These are phyloP conservation scores for Postia placenta DNA, from an alignment of 768 basidiomycete genomes.

Conservation along the genomic window DNA sequence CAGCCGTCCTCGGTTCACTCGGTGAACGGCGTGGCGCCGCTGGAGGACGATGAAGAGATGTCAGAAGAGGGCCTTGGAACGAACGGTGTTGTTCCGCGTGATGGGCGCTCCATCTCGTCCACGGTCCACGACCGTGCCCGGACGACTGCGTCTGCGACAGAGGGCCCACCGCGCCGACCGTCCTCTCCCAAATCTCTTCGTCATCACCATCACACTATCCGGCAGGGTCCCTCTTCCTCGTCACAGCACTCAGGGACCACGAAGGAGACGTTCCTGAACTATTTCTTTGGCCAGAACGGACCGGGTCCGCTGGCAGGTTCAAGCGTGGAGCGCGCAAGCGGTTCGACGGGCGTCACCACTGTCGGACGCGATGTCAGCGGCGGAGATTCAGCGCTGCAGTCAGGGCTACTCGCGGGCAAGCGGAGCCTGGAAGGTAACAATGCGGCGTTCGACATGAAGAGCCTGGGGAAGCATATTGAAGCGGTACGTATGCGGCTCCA, in stretches of 20 bases:
- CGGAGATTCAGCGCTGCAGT: slow-evolving; percentile 41
- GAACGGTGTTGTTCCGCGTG: slow-evolving; percentile 49
- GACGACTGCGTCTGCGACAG: slow-evolving; percentile 28
- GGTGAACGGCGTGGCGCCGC: slow-evolving; percentile 44
- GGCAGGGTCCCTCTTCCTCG: slow-evolving; percentile 6
- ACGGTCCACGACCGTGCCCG: slow-evolving; percentile 72
- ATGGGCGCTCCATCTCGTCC: slow-evolving; percentile 69
- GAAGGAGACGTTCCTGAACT: slow-evolving; percentile 91
- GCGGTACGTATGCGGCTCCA: slow-evolving; percentile 57
- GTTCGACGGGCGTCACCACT: slow-evolving; percentile 35
- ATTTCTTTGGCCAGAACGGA: slow-evolving; percentile 94
- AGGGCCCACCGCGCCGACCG: slow-evolving; percentile 19
- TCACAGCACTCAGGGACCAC: slow-evolving; percentile 35
- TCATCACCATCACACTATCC: slow-evolving; percentile 26
- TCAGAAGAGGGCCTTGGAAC: slow-evolving; percentile 49
- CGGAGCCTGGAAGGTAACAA: slow-evolving; percentile 65
- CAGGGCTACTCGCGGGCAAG: slow-evolving; percentile 65
- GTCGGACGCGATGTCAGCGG: slow-evolving; percentile 62
- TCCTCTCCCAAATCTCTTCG: slow-evolving; percentile 18
- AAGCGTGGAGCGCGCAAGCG: slow-evolving; percentile 35
- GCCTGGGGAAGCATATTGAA: slow-evolving; percentile 94
- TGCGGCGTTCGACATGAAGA: slow-evolving; percentile 98
- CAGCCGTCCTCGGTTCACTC: slow-evolving; percentile 65
- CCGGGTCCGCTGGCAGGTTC: slow-evolving; percentile 64
- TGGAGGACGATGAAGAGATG: slow-evolving; percentile 62